phyloP scores from a whole-genome alignment of 2,329 filamentous ascomycete genomes.

The Periconia sp. region DNA sequence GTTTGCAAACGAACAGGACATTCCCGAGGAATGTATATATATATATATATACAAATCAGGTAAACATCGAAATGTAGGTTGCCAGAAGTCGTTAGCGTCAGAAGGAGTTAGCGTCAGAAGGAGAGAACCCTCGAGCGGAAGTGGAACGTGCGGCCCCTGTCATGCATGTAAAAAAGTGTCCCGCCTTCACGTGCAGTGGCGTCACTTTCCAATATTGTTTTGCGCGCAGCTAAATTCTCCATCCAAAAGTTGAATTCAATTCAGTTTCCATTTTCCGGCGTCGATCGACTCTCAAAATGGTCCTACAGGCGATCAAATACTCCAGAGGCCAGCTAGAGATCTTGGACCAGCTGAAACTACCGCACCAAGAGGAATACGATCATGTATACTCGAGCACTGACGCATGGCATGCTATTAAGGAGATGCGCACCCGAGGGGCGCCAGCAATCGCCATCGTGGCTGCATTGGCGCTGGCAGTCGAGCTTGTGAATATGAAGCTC shows the following conservation, averaged over 20 bases:
- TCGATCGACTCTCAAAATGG: slow-evolving; percentile 39
- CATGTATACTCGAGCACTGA: slow-evolving; percentile 69
- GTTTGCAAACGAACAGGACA: slow-evolving; percentile 1
- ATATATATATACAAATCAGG: too few relatives aligned
- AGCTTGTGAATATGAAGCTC: slow-evolving; percentile 64
- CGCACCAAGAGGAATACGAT: slow-evolving; percentile 79
- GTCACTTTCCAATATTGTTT: slow-evolving; percentile 4
- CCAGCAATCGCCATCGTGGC: slow-evolving; percentile 99
- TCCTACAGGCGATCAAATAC: slow-evolving; percentile 78
- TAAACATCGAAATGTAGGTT: too few relatives aligned
- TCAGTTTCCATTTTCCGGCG: neutral
- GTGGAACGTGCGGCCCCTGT: slow-evolving; percentile 12
- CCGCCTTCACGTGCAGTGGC: slow-evolving; percentile 16
- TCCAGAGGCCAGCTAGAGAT: slow-evolving; percentile 71
- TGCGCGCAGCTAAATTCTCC: slow-evolving; percentile 11
- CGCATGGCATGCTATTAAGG: slow-evolving; percentile 79
- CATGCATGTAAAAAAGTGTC: slow-evolving; percentile 1
- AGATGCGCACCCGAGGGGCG: slow-evolving; percentile 79
- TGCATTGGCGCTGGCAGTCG: slow-evolving; percentile 82
- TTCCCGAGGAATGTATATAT: neutral
- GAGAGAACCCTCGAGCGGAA: neutral
- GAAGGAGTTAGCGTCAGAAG: too few relatives aligned
- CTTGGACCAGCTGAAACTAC: slow-evolving; percentile 80
- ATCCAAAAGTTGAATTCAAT: neutral
- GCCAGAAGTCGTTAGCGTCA: neutral